These are phyloP conservation scores for Fusarium chaquense DNA, from an alignment of 2,329 filamentous ascomycete species.

Conservation along the genomic window DNA sequence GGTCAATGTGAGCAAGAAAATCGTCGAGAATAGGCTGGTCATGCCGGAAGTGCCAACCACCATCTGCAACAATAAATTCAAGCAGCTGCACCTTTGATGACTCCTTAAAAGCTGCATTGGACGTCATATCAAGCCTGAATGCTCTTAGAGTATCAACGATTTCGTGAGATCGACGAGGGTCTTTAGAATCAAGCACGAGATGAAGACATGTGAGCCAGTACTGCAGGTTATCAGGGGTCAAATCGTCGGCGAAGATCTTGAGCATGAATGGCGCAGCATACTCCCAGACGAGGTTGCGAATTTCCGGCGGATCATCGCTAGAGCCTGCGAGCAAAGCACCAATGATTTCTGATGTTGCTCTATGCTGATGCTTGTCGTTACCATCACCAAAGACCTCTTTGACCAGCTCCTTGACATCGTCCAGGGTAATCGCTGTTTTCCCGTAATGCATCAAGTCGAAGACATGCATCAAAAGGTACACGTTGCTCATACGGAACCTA, in stretches of 20 bases:
- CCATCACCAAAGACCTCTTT: conserved; percentile 87
- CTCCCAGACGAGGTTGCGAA: conserved; percentile 83
- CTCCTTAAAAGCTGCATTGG: conserved; percentile 98
- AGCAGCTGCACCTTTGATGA: conserved; percentile 94
- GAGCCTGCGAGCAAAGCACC: conserved; percentile 86
- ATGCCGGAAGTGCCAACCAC: conserved; percentile 95
- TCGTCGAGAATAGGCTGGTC: conserved; percentile 89
- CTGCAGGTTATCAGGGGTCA: conserved; percentile 92
- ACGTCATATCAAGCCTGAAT: conserved; percentile 92
- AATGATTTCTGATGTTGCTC: conserved; percentile 93
- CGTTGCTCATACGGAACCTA: conserved; percentile 89
- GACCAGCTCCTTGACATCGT: conserved; percentile 87
- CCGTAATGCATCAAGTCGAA: conserved; percentile 91
- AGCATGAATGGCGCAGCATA: conserved; percentile 92
- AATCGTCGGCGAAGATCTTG: conserved; percentile 86
- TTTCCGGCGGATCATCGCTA: conserved; percentile 79
- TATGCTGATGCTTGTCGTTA: conserved; percentile 96
- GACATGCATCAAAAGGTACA: conserved; percentile 86
- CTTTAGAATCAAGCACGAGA: conserved; percentile 86
- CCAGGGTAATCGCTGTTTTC: conserved; percentile 80
- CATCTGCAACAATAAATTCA: conserved; percentile 86
- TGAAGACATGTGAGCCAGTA: conserved; percentile 98
- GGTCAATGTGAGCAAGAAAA: conserved; percentile 91
- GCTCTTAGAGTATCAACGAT: conserved; percentile 84
- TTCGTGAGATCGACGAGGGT: conserved; percentile 88